phyloP scores from a whole-genome alignment of 495 filamentous ascomycete genomes.

The Saxophila tyrrhenica region DNA sequence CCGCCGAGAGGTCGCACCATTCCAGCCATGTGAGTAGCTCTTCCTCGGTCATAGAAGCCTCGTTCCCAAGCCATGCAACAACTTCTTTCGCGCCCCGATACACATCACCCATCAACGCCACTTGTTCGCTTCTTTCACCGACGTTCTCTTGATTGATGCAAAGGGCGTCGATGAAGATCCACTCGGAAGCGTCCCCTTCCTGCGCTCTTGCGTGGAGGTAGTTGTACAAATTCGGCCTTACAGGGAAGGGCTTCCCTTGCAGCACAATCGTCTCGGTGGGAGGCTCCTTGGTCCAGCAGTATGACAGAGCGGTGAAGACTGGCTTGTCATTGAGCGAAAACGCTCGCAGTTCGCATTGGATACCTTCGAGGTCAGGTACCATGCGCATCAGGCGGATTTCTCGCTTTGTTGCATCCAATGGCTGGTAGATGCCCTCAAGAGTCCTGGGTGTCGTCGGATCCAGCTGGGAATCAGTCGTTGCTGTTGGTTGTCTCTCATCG shows the following conservation, averaged over 20 bases:
- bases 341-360: not conserved
- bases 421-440: not conserved
- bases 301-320: not conserved
- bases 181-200: not conserved
- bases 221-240: not conserved
- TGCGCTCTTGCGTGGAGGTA: not conserved
- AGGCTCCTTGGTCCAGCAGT: not conserved
- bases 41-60: not conserved
- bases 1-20: not conserved
- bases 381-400: not conserved
- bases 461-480: too few relatives aligned
- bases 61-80: not conserved
- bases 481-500: too few relatives aligned
- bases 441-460: too few relatives aligned
- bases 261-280: not conserved
- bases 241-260: not conserved
- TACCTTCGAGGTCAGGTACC: not conserved
- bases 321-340: not conserved
- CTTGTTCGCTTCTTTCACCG: not conserved
- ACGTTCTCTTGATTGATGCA: slow-evolving; percentile 1
- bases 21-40: not conserved
- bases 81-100: not conserved
- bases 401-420: not conserved
- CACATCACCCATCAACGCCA: not conserved
- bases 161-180: not conserved